Base-by-base conservation (phyloP, 2,329 filamentous ascomycete genomes). In the Aspergillus sp. region DNA sequence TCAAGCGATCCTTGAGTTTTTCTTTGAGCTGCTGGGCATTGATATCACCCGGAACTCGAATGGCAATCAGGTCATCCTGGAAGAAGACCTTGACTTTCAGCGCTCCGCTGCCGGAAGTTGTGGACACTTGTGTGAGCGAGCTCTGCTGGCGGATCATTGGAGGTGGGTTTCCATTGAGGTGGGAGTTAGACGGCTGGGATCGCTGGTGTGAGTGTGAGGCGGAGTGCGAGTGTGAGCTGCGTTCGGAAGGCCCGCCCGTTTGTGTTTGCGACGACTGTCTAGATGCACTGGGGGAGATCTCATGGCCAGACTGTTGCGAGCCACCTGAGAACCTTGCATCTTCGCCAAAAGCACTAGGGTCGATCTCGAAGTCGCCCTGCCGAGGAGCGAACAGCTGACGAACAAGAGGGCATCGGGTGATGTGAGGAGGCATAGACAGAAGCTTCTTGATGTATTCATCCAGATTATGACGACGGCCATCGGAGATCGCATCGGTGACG, bases 81-180 rank as follows among this genome's bases (percentile, higher is more conserved):
- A 91, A 97, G 78, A 90, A 95, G 54, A 97, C 89, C 78, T 98
- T 98, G 72, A 98, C 90, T 75, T 97, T 98, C 79, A 97, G 88
- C 3, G 86, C 83, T 7, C 82, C 77, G 47, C 66, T 66, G 59
- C 69, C 72, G 9, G 76, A 75, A 5, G 70, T 65, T 24, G 64
- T 68, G 2, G 77, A 77, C 24, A 72, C 68, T 61, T 78, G 77
- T 2, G 77, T 78, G 58, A 87, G 74, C 6, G 83, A 88, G 39
- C 82, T 83, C 50, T 84, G 67, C 55, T 81, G 78, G 15, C 77
- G 76, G 54, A 77, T 73, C 76, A 79, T 79, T 19, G 70, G 66
- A 9, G 77, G 78, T 1, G 76, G 74, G 14, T 71, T 74, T 52
- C 77, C 70, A 54, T 73, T 74, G 43, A 66, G 55, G 14, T 66